Base-by-base conservation (phyloP, 495 filamentous ascomycete species). In the Podospora didyma region DNA sequence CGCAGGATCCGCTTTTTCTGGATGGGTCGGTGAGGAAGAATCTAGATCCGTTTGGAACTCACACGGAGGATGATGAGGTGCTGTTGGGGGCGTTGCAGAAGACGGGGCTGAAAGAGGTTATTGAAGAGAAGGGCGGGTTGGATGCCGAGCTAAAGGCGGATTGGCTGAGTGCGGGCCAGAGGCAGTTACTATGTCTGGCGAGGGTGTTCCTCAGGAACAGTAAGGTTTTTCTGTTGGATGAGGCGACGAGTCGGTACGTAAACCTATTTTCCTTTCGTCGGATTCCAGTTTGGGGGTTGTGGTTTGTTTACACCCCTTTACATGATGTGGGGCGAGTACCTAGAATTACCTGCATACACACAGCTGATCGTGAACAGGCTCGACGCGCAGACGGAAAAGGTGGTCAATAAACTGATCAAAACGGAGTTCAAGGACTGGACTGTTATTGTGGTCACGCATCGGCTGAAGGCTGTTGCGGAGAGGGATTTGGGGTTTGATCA, bases 131-230 rank as follows among this genome's bases (percentile, higher is more conserved):
- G 31, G 52, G 51, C 5, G 48, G 53, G 14, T 31, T 86, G 1
- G 76, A 78, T 60, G 75, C 71, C 3, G 70, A 78, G 7, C 72
- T 86, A 24, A 73, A 75, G 14, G 74, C 69, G 14, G 66, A 77
- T 34, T 71, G 71, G 59, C 73, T 86, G 17, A 83, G 79, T 2
- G 76, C 79, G 31, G 85, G 85, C 1, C 83, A 88, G 57, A 69
- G 72, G 24, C 85, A 87, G 65, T 73, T 88, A 11, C 76, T 87
- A 60, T 79, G 79, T 61, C 73, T 88, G 16, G 82, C 79, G 5
- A 74, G 83, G 7, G 84, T 80, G 2, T 61, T 88, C 14, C 70
- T 88, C 49, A 64, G 75, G 20, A 63, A 62, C 26, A 56, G 47
- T 0, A 59, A 52, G 0, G 50, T 70, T 7, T 12, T 72, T 21